Conservation (phyloP, 2,329 filamentous ascomycete species). For the Dothiorella sarmentorum region DNA sequence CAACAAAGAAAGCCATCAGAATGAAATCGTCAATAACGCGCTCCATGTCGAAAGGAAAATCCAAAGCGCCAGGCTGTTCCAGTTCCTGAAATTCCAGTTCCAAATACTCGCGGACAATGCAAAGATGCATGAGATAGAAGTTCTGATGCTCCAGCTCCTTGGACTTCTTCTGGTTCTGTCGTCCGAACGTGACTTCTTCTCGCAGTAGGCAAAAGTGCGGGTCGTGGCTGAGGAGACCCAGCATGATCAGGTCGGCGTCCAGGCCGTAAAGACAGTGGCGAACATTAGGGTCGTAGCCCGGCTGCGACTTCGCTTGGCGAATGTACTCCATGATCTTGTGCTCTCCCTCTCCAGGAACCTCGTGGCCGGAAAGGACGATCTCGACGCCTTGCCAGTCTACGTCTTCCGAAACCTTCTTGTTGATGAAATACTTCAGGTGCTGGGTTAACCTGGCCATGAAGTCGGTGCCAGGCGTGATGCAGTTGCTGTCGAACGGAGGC, state of each 20-base stretch:
- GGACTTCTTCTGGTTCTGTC: constrained; percentile 79
- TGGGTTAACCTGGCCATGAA: constrained; percentile 96
- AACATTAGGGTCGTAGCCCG: constrained; percentile 85
- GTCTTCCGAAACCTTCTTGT: constrained; percentile 97
- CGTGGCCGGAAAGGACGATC: constrained; percentile 92
- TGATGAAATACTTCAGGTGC: constrained; percentile 97
- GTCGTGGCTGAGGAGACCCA: constrained; percentile 94
- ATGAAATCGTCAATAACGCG: constrained; percentile 98
- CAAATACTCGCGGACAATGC: constrained; percentile 94
- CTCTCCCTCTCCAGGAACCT: constrained; percentile 96
- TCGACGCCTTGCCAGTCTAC: constrained; percentile 96
- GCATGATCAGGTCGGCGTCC: constrained; percentile 97
- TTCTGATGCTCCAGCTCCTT: constrained; percentile 98
- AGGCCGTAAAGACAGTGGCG: constrained; percentile 96
- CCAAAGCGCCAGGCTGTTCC: constrained; percentile 66
- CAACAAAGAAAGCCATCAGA: constrained; percentile 98
- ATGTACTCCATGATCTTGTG: constrained; percentile 99
- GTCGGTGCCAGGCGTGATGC: constrained; percentile 93
- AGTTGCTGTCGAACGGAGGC: constrained; percentile 96
- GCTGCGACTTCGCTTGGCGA: constrained; percentile 92
- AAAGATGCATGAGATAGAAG: constrained; percentile 95
- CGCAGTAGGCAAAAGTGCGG: constrained; percentile 96
- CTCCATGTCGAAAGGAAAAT: constrained; percentile 87
- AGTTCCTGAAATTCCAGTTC: constrained; percentile 96
- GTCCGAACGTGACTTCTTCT: constrained; percentile 96